A percentile compares a stretch with the other conserved stretches of the same genome.
Evolutionary conservation across 164 flowering plant species (phyloP).

Genomic region (Vitis rotundifolia): DNA sequence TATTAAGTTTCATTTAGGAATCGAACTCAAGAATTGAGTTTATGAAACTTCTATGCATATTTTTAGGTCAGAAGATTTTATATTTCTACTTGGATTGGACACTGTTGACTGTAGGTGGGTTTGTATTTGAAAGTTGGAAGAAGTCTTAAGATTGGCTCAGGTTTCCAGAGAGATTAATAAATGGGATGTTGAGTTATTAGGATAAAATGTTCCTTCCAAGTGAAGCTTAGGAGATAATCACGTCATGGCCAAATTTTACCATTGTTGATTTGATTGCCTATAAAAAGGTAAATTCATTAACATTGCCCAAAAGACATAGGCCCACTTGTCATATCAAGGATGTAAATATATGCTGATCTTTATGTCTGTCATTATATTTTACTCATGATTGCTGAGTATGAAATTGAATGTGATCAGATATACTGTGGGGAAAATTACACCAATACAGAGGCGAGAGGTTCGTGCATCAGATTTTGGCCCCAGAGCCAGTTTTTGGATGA

Average conservation of each 20-base stretch:
- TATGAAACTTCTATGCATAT: too few species aligned
- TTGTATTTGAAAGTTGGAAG: background rate
- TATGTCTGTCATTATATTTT: background rate
- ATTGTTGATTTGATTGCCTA: background rate
- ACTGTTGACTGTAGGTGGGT: background rate
- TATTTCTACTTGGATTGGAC: background rate
- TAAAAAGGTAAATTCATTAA: too few species aligned
- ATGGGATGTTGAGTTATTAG: background rate
- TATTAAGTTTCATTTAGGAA: background rate
- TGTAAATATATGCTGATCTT: too few species aligned
- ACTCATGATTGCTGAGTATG: constrained; percentile 9
- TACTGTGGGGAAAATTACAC: constrained; percentile 97
- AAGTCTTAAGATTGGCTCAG: background rate
- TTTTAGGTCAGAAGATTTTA: background rate
- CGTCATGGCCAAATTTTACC: background rate
- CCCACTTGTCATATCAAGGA: too few species aligned
- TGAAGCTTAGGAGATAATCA: background rate
- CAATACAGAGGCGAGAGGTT: constrained; percentile 92
- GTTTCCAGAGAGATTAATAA: background rate
- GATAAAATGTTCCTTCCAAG: background rate
- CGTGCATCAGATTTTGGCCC: constrained; percentile 89
- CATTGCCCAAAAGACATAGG: too few species aligned
- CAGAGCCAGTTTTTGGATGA: constrained; percentile 98
- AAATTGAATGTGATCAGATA: constrained; percentile 55
- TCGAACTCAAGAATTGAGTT: too few species aligned